A percentile compares a stretch with the other conserved stretches of the same genome.
phyloP scores from a whole-genome alignment of 148 eudicot genomes.

The Arctostaphylos glauca region DNA sequence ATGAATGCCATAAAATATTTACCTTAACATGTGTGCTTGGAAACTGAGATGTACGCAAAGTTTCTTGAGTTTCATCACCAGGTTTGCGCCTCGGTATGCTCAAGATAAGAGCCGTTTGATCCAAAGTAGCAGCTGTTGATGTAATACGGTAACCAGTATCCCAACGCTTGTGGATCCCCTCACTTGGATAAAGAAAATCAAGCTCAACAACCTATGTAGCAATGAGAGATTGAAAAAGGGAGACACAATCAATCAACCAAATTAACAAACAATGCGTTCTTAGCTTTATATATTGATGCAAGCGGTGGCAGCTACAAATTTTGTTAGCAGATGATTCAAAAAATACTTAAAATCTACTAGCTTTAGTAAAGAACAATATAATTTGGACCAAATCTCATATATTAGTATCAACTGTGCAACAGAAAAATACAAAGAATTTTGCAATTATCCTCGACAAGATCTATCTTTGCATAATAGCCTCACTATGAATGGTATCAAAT shows the following conservation, averaged over 20 bases:
- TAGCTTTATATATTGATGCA: neutral
- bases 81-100: conserved; percentile 82
- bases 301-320: neutral
- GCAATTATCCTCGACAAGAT: no score
- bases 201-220: conserved; percentile 70
- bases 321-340: no score
- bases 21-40: conserved; percentile 96
- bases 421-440: no score
- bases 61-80: conserved; percentile 84
- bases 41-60: conserved; percentile 81
- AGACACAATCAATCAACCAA: conserved; percentile 10
- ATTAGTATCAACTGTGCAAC: no score
- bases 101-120: conserved; percentile 84
- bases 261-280: neutral
- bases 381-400: no score
- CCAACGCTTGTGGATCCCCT: conserved; percentile 89
- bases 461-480: no score
- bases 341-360: no score
- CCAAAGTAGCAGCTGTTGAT: conserved; percentile 70
- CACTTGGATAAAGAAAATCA: conserved; percentile 90
- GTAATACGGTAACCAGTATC: conserved; percentile 80
- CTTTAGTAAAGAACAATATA: no score
- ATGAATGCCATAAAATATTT: conserved; percentile 9
- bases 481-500: no score
- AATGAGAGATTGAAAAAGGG: conserved; percentile 9